Evolutionary conservation across 257 asterid species (phyloP).

Genomic region (Gentiana macrophylla): DNA sequence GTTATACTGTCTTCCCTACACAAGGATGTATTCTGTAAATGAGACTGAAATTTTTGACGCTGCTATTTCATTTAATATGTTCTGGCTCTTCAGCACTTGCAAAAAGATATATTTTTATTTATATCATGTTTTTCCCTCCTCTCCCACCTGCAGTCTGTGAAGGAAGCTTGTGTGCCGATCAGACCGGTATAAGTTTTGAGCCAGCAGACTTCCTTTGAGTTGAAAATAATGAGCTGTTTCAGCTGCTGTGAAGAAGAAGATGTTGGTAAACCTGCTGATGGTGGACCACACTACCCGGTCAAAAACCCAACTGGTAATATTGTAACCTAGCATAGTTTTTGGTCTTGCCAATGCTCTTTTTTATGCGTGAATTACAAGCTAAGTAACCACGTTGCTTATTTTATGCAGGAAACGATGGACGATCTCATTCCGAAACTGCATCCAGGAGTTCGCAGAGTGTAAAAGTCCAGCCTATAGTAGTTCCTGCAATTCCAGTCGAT

Average conservation of each 20-base stretch:
- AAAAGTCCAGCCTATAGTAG: conserved; percentile 60
- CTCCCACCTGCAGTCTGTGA: too few relatives aligned
- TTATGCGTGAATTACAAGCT: conserved; percentile 22
- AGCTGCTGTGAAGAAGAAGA: conserved; percentile 65
- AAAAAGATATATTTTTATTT: too few relatives aligned
- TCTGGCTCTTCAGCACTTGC: too few relatives aligned
- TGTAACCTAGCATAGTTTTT: background rate
- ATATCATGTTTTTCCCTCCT: too few relatives aligned
- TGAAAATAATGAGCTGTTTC: conserved; percentile 53
- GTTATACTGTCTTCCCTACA: too few relatives aligned
- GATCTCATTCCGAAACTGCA: conserved; percentile 45
- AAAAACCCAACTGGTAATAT: conserved; percentile 50
- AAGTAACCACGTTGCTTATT: conserved; percentile 10
- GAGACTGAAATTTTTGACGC: too few relatives aligned
- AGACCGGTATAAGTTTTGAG: background rate
- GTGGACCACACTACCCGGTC: conserved; percentile 39
- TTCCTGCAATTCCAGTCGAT: conserved; percentile 57
- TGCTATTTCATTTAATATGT: too few relatives aligned
- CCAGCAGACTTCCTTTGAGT: background rate
- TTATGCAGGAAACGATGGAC: conserved; percentile 47
- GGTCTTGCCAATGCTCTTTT: background rate
- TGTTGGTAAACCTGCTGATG: conserved; percentile 40
- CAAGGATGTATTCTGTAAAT: too few relatives aligned
- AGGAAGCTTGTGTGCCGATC: background rate
- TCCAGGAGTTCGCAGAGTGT: conserved; percentile 39